Evolutionary conservation across 257 asterid genomes (phyloP), one percentile per base, ranked within the genome.

Genomic region (Rehmannia glutinosa): DNA sequence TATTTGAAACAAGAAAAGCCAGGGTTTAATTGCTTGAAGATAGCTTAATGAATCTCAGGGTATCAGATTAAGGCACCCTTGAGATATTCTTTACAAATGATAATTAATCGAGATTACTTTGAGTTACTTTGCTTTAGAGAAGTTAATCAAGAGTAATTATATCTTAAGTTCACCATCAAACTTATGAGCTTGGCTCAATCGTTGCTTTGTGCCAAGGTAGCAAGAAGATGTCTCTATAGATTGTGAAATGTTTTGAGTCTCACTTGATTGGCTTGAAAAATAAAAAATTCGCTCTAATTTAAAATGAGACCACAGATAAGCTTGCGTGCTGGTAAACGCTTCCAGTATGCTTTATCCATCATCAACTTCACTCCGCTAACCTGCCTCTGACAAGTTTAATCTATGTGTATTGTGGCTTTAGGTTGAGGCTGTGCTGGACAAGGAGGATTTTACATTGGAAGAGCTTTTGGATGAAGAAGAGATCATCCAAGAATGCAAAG

Each of bases 391-490:
- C 61, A 39, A 68, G 42, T 47, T 56, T 7, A 15, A 25, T 8
- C 16, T 35, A 15, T 54, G 52, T 36, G 20, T 75, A 62, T 69
- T 36, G 27, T 36, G 64, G 53, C 41, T 75, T 71, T 72, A 94
- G 99, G 97, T 94, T 69, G 99, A 94, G 75, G 83, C 97, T 16
- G 86, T 94, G 70, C 82, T 94, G 73, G 99, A 94, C 86, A 85
- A 87, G 86, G 99, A 94, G 47, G 81, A 80, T 71, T 88, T 78
- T 84, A 75, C 96, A 1, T 72, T 94, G 85, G 99, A 94, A 72
- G 99, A 94, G 82, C 99, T 94, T 73, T 80, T 94, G 87, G 99
- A 94, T 66, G 99, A 88, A 78, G 99, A 94, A 79, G 99, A 94
- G 83, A 88, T 88, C 71, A 91, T 94, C 71, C 99, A 94, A 89